Conservation (phyloP, 2,329 filamentous ascomycete genomes). For the Xylariaceae sp. region DNA sequence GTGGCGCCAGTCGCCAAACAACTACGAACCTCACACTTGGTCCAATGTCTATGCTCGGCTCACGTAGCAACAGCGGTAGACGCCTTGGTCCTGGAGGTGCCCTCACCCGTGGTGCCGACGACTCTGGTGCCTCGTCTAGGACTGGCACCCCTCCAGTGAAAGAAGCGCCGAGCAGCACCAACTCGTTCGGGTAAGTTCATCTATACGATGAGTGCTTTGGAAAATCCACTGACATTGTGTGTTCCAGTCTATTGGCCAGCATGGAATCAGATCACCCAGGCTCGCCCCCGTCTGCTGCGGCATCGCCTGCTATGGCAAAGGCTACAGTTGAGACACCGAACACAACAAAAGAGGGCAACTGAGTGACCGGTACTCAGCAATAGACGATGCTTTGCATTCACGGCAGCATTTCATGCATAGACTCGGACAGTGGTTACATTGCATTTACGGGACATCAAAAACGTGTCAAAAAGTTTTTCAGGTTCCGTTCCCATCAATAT, state of each 20-base stretch:
- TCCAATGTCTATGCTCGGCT: conserved; percentile 81
- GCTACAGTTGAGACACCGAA: conserved; percentile 51
- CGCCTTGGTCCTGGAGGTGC: conserved; percentile 73
- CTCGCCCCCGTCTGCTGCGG: conserved; percentile 68
- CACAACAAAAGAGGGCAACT: conserved; percentile 50
- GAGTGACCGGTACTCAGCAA: conserved; percentile 35
- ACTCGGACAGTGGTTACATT: conserved; percentile 40
- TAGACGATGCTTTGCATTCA: conserved; percentile 36
- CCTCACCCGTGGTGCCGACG: conserved; percentile 72
- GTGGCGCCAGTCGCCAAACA: conserved; percentile 55
- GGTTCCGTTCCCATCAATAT: conserved; percentile 37
- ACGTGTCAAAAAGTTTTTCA: conserved; percentile 45
- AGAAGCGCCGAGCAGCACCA: conserved; percentile 64
- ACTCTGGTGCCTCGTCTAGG: conserved; percentile 83
- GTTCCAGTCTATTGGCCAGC: conserved; percentile 53
- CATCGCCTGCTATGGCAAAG: conserved; percentile 65
- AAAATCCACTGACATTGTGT: conserved; percentile 28
- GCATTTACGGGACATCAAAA: conserved; percentile 43
- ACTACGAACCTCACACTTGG: conserved; percentile 68
- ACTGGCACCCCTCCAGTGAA: conserved; percentile 79
- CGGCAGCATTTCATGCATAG: conserved; percentile 40
- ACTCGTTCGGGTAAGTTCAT: conserved; percentile 83
- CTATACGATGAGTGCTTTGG: not conserved
- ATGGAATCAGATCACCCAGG: conserved; percentile 59
- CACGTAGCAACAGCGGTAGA: conserved; percentile 87